Percentiles rank a stretch among this genome's conserved stretches.
These are phyloP conservation scores for Ophiostoma australiae DNA, from an alignment of 2,329 filamentous ascomycete genomes.

Conservation along the genomic window DNA sequence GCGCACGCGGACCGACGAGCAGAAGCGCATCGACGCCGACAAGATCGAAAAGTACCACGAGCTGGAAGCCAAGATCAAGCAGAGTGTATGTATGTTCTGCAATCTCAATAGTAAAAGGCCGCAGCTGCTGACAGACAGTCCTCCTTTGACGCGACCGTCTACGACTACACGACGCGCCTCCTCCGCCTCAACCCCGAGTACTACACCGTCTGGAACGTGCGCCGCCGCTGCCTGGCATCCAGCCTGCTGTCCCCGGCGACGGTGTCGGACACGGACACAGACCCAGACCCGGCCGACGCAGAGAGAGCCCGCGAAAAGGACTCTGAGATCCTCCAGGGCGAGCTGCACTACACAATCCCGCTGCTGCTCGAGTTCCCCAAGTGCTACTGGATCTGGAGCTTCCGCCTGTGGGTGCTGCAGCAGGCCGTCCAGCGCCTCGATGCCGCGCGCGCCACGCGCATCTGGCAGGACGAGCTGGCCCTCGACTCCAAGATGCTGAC, in stretches of 20 bases:
- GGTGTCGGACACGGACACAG: constrained; percentile 46
- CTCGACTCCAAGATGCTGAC: constrained; percentile 84
- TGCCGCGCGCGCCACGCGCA: constrained; percentile 47
- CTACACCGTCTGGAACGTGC: constrained; percentile 87
- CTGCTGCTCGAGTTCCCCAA: constrained; percentile 84
- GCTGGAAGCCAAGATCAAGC: constrained; percentile 62
- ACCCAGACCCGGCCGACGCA: constrained; percentile 20
- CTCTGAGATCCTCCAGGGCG: constrained; percentile 55
- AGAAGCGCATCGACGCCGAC: constrained; percentile 64
- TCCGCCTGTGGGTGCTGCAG: constrained; percentile 77
- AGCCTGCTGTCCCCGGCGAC: constrained; percentile 50
- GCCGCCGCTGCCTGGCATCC: constrained; percentile 64
- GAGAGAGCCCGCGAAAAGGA: constrained; percentile 8
- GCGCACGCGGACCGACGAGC: constrained; percentile 60
- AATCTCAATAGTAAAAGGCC: background rate
- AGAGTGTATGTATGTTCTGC: constrained; percentile 47
- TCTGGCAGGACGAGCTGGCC: constrained; percentile 82
- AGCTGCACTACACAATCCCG: constrained; percentile 77
- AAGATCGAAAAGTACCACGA: constrained; percentile 72
- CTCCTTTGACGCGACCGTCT: constrained; percentile 51
- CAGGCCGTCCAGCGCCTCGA: constrained; percentile 64
- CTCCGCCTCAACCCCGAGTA: constrained; percentile 78
- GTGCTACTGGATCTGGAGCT: constrained; percentile 99
- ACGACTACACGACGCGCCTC: constrained; percentile 66
- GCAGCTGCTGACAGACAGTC: constrained; percentile 23